Evolutionary conservation across 1,139 yeast genomes (phyloP).

Genomic region (Geotrichum candidum): DNA sequence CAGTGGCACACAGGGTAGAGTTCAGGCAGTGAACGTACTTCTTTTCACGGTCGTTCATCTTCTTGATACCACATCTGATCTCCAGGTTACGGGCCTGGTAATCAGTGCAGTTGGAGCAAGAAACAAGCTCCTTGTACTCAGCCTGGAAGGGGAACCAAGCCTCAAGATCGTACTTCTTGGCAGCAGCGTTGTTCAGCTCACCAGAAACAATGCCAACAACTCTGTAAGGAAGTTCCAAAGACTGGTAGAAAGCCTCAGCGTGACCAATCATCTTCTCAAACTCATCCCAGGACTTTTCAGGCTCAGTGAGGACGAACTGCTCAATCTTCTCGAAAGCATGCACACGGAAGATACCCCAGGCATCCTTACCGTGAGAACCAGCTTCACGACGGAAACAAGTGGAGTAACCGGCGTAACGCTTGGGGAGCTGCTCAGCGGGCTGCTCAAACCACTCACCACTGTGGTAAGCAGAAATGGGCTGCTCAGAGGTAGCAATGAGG

Average conservation of each 20-base stretch:
- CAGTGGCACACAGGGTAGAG: slow-evolving; percentile 95
- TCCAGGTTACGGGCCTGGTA: slow-evolving; percentile 97
- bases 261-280: slow-evolving; percentile 88
- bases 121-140: slow-evolving; percentile 96
- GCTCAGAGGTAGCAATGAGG: slow-evolving; percentile 97
- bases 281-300: slow-evolving; percentile 96
- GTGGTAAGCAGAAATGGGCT: slow-evolving; percentile 97
- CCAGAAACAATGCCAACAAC: slow-evolving; percentile 98
- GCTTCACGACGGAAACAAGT: slow-evolving; percentile 99
- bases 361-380: slow-evolving; percentile 98
- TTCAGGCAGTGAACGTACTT: slow-evolving; percentile 97
- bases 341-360: slow-evolving; percentile 99
- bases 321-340: slow-evolving; percentile 98
- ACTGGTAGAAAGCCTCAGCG: slow-evolving; percentile 90
- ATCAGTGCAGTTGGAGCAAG: slow-evolving; percentile 98
- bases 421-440: slow-evolving; percentile 94
- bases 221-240: slow-evolving; percentile 89
- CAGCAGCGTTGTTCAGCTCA: slow-evolving; percentile 97
- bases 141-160: slow-evolving; percentile 99
- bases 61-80: slow-evolving; percentile 97
- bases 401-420: slow-evolving; percentile 91
- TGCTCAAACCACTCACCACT: slow-evolving; percentile 98
- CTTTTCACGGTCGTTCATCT: slow-evolving; percentile 92
- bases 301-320: slow-evolving; percentile 89
- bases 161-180: slow-evolving; percentile 96